Evolutionary conservation across 345 rosid genomes (phyloP).

Genomic region (Salix arbutifolia): DNA sequence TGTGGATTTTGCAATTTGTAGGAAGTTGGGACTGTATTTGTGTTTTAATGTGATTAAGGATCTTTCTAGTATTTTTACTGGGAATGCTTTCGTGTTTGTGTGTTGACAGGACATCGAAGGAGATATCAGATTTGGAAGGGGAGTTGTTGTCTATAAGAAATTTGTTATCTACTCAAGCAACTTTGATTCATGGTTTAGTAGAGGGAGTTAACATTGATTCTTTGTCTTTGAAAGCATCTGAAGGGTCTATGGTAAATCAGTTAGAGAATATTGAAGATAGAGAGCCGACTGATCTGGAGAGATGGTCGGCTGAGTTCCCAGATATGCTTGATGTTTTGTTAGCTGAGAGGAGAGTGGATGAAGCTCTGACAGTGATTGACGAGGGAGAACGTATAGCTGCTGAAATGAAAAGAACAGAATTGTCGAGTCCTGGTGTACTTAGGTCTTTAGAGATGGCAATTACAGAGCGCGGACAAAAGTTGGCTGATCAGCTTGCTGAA

Average conservation of each 20-base stretch:
- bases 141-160: slow-evolving; percentile 91
- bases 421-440: slow-evolving; percentile 48
- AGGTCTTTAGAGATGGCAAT: slow-evolving; percentile 53
- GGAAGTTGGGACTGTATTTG: too few relatives aligned
- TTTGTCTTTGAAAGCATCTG: slow-evolving; percentile 39
- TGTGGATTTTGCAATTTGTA: too few relatives aligned
- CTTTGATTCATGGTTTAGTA: slow-evolving; percentile 84
- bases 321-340: slow-evolving; percentile 85
- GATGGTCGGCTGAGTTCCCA: slow-evolving; percentile 82
- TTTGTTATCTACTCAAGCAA: slow-evolving; percentile 88
- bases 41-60: not conserved
- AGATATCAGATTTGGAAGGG: slow-evolving; percentile 98
- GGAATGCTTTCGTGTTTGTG: not conserved
- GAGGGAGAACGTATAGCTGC: slow-evolving; percentile 69
- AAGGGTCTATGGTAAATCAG: slow-evolving; percentile 39
- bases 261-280: slow-evolving; percentile 40
- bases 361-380: slow-evolving; percentile 83
- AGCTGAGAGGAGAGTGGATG: slow-evolving; percentile 96
- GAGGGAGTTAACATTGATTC: slow-evolving; percentile 79
- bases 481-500: slow-evolving; percentile 95
- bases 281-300: slow-evolving; percentile 73
- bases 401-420: slow-evolving; percentile 56
- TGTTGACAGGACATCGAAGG: slow-evolving; percentile 80
- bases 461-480: slow-evolving; percentile 65
- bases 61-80: not conserved